phyloP scores from a whole-genome alignment of 768 basidiomycete species.

The Cyclocybe cylindracea region DNA sequence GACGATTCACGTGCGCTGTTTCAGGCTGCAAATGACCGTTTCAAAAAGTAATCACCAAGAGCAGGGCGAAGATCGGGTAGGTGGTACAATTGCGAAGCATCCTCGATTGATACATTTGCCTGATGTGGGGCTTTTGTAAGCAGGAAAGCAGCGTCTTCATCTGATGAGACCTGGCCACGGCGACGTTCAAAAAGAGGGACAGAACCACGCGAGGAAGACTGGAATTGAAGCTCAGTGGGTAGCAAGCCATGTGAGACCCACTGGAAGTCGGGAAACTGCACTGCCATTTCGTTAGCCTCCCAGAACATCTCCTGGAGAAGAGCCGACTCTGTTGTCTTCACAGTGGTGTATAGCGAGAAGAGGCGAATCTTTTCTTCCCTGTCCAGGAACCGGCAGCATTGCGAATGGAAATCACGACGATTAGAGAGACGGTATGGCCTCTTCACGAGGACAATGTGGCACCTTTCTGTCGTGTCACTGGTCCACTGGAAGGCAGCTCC shows the following conservation, averaged over 20 bases:
- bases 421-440: constrained; percentile 26
- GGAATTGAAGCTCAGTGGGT: too few species aligned
- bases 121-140: too few species aligned
- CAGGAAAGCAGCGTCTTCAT: too few species aligned
- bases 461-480: constrained; percentile 29
- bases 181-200: too few species aligned
- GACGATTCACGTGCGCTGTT: too few species aligned
- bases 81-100: too few species aligned
- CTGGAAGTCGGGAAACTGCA: not conserved
- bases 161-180: too few species aligned
- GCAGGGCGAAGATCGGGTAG: too few species aligned
- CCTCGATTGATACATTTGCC: too few species aligned
- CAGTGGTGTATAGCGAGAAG: constrained; percentile 20
- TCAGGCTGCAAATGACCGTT: too few species aligned
- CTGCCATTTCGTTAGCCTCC: not conserved
- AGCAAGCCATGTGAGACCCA: not conserved
- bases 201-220: too few species aligned
- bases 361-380: constrained; percentile 23
- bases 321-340: not conserved
- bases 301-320: not conserved
- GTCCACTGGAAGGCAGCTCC: constrained; percentile 33
- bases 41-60: too few species aligned
- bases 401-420: constrained; percentile 26
- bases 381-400: constrained; percentile 32
- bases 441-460: constrained; percentile 30